These are phyloP conservation scores for Rhodotorula kratochvilovae DNA, from an alignment of 768 basidiomycete genomes.

Conservation along the genomic window DNA sequence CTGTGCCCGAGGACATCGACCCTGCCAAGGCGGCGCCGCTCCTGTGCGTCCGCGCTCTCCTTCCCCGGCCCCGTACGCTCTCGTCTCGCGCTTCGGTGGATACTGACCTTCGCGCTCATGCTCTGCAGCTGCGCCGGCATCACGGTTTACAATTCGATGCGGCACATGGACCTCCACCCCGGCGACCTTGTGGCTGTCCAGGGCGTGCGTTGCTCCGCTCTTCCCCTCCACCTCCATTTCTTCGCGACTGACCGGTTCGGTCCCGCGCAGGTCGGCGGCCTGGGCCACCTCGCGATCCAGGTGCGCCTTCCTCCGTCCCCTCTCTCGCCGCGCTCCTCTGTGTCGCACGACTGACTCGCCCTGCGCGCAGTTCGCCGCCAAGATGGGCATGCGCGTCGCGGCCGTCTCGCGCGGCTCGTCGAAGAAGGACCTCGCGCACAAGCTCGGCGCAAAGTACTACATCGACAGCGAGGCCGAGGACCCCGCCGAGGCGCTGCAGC, in stretches of 20 bases:
- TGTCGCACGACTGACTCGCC: too few relatives aligned
- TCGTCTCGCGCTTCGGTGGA: constrained; percentile 43
- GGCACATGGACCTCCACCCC: constrained; percentile 45
- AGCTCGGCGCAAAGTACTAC: constrained; percentile 51
- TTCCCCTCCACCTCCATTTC: neutral
- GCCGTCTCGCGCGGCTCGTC: constrained; percentile 47
- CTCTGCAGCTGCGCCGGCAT: constrained; percentile 40
- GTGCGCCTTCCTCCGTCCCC: neutral
- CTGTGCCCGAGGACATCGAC: constrained; percentile 33
- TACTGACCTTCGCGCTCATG: neutral
- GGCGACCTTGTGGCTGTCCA: constrained; percentile 51
- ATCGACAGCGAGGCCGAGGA: constrained; percentile 47
- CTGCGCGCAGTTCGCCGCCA: constrained; percentile 42
- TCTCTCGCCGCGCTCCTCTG: too few relatives aligned
- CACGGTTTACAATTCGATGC: constrained; percentile 48
- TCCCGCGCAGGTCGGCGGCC: constrained; percentile 30
- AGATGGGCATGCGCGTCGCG: constrained; percentile 49
- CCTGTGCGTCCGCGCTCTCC: constrained; percentile 7
- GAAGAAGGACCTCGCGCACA: constrained; percentile 47
- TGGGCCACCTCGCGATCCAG: constrained; percentile 48
- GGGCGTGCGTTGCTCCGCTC: constrained; percentile 44
- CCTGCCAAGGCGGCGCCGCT: constrained; percentile 36
- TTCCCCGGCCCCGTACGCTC: neutral
- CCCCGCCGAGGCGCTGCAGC: constrained; percentile 46
- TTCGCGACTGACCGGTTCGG: neutral